A percentile compares a stretch with the other conserved stretches of the same genome.
Conservation (phyloP, 2,329 filamentous ascomycete genomes). For the Triangularia verruculosa region DNA sequence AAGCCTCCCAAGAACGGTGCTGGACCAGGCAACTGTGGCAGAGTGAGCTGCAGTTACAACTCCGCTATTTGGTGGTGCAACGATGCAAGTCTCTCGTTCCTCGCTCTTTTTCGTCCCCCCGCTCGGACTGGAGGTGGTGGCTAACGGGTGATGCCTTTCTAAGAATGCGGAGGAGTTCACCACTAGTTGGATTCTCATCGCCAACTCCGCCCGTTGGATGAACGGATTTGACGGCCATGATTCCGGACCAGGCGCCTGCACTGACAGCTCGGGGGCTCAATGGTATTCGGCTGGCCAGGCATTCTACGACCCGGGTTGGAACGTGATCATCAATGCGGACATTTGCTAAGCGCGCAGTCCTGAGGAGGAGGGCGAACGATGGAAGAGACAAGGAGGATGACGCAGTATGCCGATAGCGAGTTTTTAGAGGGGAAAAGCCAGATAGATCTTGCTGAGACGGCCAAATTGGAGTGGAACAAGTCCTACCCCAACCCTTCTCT, state of each 20-base stretch:
- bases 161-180: neutral
- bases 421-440: neutral
- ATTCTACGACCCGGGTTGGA: neutral
- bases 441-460: neutral
- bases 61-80: conserved; percentile 29
- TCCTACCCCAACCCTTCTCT: neutral
- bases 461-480: neutral
- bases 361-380: neutral
- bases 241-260: neutral
- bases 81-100: conserved; percentile 16
- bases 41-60: conserved; percentile 23
- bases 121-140: no score
- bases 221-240: neutral
- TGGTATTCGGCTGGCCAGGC: neutral
- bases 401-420: neutral
- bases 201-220: neutral
- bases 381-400: neutral
- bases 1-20: conserved; percentile 2
- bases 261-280: neutral
- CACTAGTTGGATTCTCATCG: neutral
- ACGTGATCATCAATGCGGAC: neutral
- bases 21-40: conserved; percentile 21
- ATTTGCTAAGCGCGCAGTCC: neutral
- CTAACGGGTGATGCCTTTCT: neutral
- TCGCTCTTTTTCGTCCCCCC: no score